Percentiles rank a stretch among this genome's conserved stretches.
These are phyloP conservation scores for Atkinsonella texensis DNA, from an alignment of 2,329 filamentous ascomycete genomes.

Conservation along the genomic window DNA sequence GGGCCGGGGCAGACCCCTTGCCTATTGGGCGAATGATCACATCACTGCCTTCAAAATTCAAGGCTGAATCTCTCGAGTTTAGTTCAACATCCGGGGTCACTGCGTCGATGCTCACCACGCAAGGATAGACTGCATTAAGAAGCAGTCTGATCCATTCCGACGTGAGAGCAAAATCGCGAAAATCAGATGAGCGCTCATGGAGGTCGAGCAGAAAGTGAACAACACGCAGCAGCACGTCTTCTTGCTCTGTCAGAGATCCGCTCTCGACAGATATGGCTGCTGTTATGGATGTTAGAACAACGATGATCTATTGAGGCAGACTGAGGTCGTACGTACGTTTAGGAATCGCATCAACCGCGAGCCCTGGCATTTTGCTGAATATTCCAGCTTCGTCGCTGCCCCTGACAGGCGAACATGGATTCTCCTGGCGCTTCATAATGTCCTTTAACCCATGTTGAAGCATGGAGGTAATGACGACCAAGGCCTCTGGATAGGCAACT, in stretches of 20 bases:
- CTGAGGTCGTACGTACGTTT: not conserved
- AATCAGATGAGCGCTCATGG: constrained; percentile 62
- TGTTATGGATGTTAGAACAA: constrained; percentile 5
- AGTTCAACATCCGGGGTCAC: constrained; percentile 77
- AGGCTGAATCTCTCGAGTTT: constrained; percentile 65
- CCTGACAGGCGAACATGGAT: constrained; percentile 41
- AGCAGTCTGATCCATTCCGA: constrained; percentile 76
- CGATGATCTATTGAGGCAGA: not conserved
- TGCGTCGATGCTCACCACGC: constrained; percentile 75
- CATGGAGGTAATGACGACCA: constrained; percentile 76
- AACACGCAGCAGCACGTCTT: constrained; percentile 59
- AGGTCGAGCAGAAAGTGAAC: constrained; percentile 70
- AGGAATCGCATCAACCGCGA: not conserved
- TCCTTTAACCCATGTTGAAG: constrained; percentile 72
- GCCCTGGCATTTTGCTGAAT: not conserved
- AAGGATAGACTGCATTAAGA: constrained; percentile 70
- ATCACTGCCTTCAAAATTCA: constrained; percentile 78
- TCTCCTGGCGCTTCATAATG: constrained; percentile 48
- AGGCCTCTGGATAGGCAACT: constrained; percentile 63
- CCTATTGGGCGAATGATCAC: constrained; percentile 68
- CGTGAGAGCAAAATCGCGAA: constrained; percentile 68
- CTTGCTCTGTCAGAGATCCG: constrained; percentile 38
- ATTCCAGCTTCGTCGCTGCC: not conserved
- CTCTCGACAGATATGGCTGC: constrained; percentile 24
- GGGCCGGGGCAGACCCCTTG: constrained; percentile 44